A percentile compares a stretch with the other conserved stretches of the same genome.
These are phyloP conservation scores for Quercus variabilis DNA, from an alignment of 306 rosid species.

Conservation along the genomic window DNA sequence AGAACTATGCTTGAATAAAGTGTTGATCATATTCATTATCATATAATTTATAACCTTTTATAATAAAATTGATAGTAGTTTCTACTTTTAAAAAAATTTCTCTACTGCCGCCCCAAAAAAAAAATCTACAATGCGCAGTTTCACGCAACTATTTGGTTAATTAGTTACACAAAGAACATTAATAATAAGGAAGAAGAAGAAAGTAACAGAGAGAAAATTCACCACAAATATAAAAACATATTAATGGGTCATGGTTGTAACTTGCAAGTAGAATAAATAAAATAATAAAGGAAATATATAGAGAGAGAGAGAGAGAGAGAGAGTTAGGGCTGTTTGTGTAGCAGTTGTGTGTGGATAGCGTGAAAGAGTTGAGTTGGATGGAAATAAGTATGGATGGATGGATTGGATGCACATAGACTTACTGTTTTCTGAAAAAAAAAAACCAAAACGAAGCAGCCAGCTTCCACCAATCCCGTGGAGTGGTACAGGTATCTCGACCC, in stretches of 20 bases:
- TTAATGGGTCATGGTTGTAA: neutral
- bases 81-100: too few relatives aligned
- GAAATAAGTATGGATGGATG: slow-evolving; percentile 10
- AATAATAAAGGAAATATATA: slow-evolving; percentile 7
- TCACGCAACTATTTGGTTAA: too few relatives aligned
- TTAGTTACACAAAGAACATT: too few relatives aligned
- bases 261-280: slow-evolving; percentile 4
- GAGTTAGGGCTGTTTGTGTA: slow-evolving; percentile 27
- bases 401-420: neutral
- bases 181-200: too few relatives aligned
- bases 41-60: too few relatives aligned
- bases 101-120: too few relatives aligned
- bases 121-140: too few relatives aligned
- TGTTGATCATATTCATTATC: too few relatives aligned
- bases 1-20: too few relatives aligned
- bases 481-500: neutral
- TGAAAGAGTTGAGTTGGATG: slow-evolving; percentile 19
- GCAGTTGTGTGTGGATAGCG: slow-evolving; percentile 44
- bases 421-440: slow-evolving; percentile 15
- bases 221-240: neutral
- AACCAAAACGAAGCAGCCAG: slow-evolving; percentile 45
- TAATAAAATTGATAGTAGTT: too few relatives aligned
- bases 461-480: slow-evolving; percentile 43
- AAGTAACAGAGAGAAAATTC: too few relatives aligned
- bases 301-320: slow-evolving; percentile 17